Base-by-base conservation (phyloP, 129 eudicot species). In the Tanacetum coccineum region DNA sequence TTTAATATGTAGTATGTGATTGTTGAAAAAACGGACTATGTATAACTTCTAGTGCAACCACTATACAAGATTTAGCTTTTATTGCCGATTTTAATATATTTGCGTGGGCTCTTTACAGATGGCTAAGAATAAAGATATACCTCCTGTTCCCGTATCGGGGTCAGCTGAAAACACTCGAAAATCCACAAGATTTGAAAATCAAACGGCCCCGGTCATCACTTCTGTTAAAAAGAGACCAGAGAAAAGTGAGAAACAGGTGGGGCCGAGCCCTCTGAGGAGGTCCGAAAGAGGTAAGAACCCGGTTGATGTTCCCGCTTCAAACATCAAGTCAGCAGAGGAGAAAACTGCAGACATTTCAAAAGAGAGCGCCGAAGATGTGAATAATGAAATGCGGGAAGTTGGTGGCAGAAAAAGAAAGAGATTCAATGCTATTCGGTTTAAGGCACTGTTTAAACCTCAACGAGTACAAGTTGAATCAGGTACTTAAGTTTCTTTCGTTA, bases 121-220 rank as follows among this genome's bases (percentile, higher is more conserved):
- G 93, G 70, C 62, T 28, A 80, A 76, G 68, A 84, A 67, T 46
- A 82, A 66, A 25, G 66, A 75, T 45, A 77, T 59, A 45, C 59
- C 72, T 7, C 21, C 78, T n/a, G 28, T 58, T 80, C 65, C 76
- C 5, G 56, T 68, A 1, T 54, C 81, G 13, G 80, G 62, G 44
- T 72, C 71, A 62, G 67, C 67, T 64, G 78, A 74, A 14, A 76
- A 47, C 62, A 71, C 67, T 36, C 67, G 86, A 72, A 90, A 75
- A 48, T 82, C 93, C 48, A 84, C 81, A 77, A 65, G 85, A 50
- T 71, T 83, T 52, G 87, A 85, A 72, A 82, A 79, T 42, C 78
- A 20, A 21, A 66, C 64, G 32, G 17, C 64, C 13, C 74, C 85
- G 45, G 72, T 50, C 9, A 17, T 74, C 18, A 63, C 90, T n/a